phyloP scores from a whole-genome alignment of 2,329 filamentous ascomycete species.

The Xylariales sp. region DNA sequence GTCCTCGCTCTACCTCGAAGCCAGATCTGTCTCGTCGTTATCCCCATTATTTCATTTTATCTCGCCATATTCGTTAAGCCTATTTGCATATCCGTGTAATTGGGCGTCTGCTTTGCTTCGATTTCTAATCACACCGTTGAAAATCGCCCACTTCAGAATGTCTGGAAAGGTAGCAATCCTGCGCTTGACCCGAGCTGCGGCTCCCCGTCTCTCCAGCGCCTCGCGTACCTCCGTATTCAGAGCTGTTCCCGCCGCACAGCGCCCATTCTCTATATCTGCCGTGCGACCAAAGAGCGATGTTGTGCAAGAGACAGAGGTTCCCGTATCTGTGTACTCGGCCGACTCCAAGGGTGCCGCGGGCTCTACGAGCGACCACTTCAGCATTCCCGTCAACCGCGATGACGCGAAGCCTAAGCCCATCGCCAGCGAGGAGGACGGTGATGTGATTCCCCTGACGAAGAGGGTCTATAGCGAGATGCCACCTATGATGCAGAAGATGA shows the following conservation, averaged over 20 bases:
- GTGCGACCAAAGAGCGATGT: constrained; percentile 61
- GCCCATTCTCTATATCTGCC: constrained; percentile 54
- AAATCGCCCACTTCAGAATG: constrained; percentile 42
- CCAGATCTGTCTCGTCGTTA: constrained; percentile 7
- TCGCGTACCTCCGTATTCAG: constrained; percentile 42
- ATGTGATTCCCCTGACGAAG: constrained; percentile 63
- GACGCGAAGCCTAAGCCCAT: constrained; percentile 57
- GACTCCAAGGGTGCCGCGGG: constrained; percentile 58
- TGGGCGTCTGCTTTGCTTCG: constrained; percentile 4
- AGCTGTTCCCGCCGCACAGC: constrained; percentile 48
- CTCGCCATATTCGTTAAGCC: constrained; percentile 12
- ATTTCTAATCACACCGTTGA: background rate
- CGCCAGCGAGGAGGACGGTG: constrained; percentile 59
- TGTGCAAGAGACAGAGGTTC: constrained; percentile 67
- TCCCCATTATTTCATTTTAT: constrained; percentile 33
- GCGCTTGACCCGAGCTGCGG: constrained; percentile 48
- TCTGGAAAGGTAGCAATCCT: constrained; percentile 49
- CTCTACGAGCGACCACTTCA: constrained; percentile 62
- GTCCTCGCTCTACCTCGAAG: constrained; percentile 17
- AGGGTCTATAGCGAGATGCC: constrained; percentile 68
- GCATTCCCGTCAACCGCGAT: constrained; percentile 63
- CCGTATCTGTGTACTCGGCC: constrained; percentile 65
- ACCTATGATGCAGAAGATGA: constrained; percentile 75
- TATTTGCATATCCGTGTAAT: constrained; percentile 21
- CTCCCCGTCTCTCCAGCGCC: constrained; percentile 45